Base-by-base conservation (phyloP, 768 basidiomycete species). In the Pleurotus sapidus region DNA sequence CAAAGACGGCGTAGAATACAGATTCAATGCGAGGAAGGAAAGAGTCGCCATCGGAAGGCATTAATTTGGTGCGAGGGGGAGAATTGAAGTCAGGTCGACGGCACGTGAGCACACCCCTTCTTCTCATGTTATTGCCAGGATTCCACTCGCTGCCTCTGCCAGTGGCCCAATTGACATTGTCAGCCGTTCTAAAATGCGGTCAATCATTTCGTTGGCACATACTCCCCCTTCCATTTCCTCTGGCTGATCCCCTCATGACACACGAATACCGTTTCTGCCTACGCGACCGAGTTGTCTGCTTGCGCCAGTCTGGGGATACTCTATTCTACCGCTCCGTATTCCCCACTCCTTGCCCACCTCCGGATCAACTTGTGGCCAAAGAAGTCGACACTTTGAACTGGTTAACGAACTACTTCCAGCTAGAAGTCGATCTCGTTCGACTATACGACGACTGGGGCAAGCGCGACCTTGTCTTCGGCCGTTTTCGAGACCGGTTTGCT, bases 1-100 rank as follows among this genome's bases (percentile, higher is more conserved):
- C 93, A 68, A 99, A 98, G 12, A 90, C 86, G 3, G 95, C 89
- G 66, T 97, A 98, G 76, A 98, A 98, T 12, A 96, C 89, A 9
- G 93, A 94, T 63, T 88, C 85, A 57, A 93, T 89, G 51, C 81
- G 77, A 38, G 91, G 91, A 46, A 88, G 79, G 72, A 89, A 93
- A 8, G 90, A 92, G 69, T 86, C 86, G 48, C 75, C 76, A 45
- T 80, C 75, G 7, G 72, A 70, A 49, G 74, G 64, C 78, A 79
- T 81, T 15, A n/a, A 3, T 20, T 20, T 20, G 20, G 20, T n/a
- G 24, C 24, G 11, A 25, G 11, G 15, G 25, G 20, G 20, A n/a
- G n/a, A n/a, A 11, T 9, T 9, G 30, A 34, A 34, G 30, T 34
- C 30, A 34, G 30, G 30, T 34, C 8, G 30, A 34, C 30, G 30